Evolutionary conservation across 2,329 filamentous ascomycete genomes (phyloP), one percentile per base, ranked within the genome.

Genomic region (Pyrenochaeta sp.): DNA sequence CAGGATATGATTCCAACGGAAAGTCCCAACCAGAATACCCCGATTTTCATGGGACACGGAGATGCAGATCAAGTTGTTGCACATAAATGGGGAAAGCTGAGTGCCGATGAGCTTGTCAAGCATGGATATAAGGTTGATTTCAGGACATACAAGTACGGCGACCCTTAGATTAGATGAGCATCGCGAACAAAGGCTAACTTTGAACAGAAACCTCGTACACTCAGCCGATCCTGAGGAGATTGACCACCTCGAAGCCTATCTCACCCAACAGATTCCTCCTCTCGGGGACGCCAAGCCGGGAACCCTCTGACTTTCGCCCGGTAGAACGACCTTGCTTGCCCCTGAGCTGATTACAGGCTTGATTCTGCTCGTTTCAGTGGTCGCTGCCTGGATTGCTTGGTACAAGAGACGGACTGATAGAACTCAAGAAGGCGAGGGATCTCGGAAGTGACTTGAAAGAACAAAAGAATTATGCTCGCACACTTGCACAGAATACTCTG

Each of bases 31-130:
- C 83, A 86, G 71, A 78, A 87, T 27, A 96, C 90, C 1, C 88
- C 89, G 1, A 85, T 97, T 51, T 89, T 94, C 72, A 88, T 96
- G 85, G 90, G 83, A 9, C 94, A 97, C 61, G 94, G 94, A n/a
- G 81, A 86, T 49, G 74, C 74, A 1, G 93, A 99, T 69, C 80
- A 80, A 10, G 75, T 96, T 3, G 88, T 96, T 7, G 80, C 78
- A 56, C 81, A 85, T 29, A 74, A 81, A 42, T 87, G 88, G 71
- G 93, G 89, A 10, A 73, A 83, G 67, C 69, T 78, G 71, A 90
- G 88, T 17, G 83, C 81, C 3, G 79, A 89, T 27, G 68, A 80
- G 45, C 73, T 97, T 37, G 85, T 83, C 69, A 80, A 82, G 26
- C 73, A 86, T 69, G 90, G 89, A 1, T 87, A 86, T 69, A 79